phyloP scores from a whole-genome alignment of 139 green algal species.

The Parachlorella kessleri region DNA sequence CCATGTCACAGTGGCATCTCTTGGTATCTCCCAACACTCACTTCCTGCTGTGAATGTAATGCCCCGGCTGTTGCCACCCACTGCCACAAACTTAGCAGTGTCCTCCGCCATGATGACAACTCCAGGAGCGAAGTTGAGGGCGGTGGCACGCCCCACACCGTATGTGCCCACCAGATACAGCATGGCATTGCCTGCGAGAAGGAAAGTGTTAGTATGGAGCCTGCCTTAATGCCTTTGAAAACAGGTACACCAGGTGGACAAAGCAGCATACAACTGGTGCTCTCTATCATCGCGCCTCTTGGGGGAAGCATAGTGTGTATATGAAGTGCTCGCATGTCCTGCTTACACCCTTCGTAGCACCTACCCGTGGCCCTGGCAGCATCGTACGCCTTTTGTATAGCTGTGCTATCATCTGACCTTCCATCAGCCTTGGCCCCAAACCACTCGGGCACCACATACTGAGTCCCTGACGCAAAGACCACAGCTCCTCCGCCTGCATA shows the following conservation, averaged over 20 bases:
- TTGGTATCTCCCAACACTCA: not conserved
- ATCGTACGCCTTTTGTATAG: not conserved
- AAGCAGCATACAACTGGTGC: no score
- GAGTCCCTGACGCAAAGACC: not conserved
- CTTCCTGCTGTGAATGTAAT: not conserved
- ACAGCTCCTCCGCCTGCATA: not conserved
- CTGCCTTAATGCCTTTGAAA: not conserved
- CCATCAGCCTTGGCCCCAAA: not conserved
- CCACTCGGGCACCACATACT: not conserved
- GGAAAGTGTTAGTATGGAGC: not conserved
- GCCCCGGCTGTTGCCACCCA: not conserved
- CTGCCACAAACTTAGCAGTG: not conserved
- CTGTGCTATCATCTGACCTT: not conserved
- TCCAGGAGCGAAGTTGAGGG: not conserved
- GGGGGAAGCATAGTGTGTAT: not conserved
- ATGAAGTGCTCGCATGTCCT: not conserved
- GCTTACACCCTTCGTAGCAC: not conserved
- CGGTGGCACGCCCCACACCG: not conserved
- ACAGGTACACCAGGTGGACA: not conserved
- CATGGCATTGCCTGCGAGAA: not conserved
- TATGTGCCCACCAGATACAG: not conserved
- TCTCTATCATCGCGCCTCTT: not conserved
- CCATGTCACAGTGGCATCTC: no score
- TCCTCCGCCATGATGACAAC: not conserved
- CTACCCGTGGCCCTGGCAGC: not conserved